phyloP scores from a whole-genome alignment of 345 rosid species.

The Barbarea vulgaris region DNA sequence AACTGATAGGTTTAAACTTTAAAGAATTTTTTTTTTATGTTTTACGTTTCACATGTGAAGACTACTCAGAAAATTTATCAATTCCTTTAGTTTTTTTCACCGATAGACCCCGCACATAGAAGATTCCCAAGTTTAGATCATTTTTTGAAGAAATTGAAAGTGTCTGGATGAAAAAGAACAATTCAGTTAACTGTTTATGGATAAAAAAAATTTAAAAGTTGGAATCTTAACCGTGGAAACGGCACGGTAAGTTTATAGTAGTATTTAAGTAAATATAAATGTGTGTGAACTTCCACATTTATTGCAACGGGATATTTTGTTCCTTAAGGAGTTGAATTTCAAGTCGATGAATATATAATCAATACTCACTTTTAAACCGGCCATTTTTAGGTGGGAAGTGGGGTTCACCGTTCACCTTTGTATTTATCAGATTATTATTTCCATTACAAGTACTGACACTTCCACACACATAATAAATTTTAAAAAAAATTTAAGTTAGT shows the following conservation, averaged over 20 bases:
- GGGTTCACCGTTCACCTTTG: slow-evolving; percentile 37
- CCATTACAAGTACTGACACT: slow-evolving; percentile 25
- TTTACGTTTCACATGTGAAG: slow-evolving; percentile 20
- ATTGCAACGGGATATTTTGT: slow-evolving; percentile 26
- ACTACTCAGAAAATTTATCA: not conserved
- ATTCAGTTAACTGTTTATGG: not conserved
- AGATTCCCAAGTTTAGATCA: not conserved
- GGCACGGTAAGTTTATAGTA: not conserved
- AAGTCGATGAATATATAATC: slow-evolving; percentile 35
- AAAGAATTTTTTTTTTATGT: too few relatives aligned
- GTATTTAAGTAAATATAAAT: not conserved
- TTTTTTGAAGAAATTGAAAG: not conserved
- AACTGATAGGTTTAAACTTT: slow-evolving; percentile 23
- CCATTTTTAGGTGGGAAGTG: slow-evolving; percentile 46
- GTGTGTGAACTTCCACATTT: slow-evolving; percentile 15
- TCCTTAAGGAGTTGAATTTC: slow-evolving; percentile 8
- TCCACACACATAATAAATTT: not conserved
- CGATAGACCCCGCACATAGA: not conserved
- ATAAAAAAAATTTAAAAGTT: not conserved
- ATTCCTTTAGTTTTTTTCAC: not conserved
- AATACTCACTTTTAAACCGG: slow-evolving; percentile 44
- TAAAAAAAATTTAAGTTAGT: not conserved
- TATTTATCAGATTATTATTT: slow-evolving; percentile 32
- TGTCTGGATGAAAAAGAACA: not conserved
- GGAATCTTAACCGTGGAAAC: not conserved